These are phyloP conservation scores for Acacia crassicarpa DNA, from an alignment of 306 rosid genomes.

Conservation along the genomic window DNA sequence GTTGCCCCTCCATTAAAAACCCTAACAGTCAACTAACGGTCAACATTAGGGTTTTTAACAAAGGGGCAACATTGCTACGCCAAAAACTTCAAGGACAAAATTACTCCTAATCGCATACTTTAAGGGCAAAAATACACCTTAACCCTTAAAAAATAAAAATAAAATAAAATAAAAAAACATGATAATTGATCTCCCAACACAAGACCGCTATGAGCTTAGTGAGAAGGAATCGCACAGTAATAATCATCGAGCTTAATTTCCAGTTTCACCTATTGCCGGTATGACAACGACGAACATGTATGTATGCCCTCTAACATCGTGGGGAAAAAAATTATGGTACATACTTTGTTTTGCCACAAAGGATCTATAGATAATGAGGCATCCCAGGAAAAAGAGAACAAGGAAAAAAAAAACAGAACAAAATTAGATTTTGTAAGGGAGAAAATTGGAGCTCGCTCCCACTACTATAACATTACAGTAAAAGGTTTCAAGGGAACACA, in stretches of 20 bases:
- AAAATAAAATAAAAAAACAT: too few species aligned
- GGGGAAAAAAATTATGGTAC: background rate
- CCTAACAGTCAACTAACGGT: too few species aligned
- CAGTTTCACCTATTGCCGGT: background rate
- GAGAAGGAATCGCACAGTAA: background rate
- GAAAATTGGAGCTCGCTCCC: constrained; percentile 29
- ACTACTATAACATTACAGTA: constrained; percentile 24
- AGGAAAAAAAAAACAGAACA: constrained; percentile 1
- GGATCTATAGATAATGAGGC: background rate
- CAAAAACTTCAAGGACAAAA: too few species aligned
- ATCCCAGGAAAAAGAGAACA: background rate
- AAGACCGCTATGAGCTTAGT: background rate
- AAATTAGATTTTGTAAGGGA: constrained; percentile 10
- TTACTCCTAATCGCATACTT: too few species aligned
- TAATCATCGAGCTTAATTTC: background rate
- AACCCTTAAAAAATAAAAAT: too few species aligned
- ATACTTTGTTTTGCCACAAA: background rate
- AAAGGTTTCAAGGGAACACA: constrained; percentile 31
- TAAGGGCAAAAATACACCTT: too few species aligned
- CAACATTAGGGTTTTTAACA: too few species aligned
- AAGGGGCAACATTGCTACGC: too few species aligned
- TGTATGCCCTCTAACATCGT: background rate
- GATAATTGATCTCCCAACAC: background rate
- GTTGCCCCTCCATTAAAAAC: too few species aligned
- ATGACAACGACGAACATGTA: background rate